These are phyloP conservation scores for Hyphopichia khmerensis DNA, from an alignment of 1,139 yeast species.

Conservation along the genomic window DNA sequence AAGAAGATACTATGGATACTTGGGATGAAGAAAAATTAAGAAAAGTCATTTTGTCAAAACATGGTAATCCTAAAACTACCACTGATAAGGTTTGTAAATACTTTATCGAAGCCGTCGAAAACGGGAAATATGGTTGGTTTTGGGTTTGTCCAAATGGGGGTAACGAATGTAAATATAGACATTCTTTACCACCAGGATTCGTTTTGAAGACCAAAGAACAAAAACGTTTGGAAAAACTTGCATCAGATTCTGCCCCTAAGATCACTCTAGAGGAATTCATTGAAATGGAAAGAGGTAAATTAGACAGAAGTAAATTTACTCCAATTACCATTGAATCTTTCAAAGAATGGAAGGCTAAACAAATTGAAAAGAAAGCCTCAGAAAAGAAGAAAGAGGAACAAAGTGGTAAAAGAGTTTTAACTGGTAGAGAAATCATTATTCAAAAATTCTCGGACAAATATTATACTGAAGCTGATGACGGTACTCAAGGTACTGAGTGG, in stretches of 20 bases:
- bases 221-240: slow-evolving; percentile 82
- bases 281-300: slow-evolving; percentile 86
- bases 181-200: slow-evolving; percentile 96
- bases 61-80: slow-evolving; percentile 91
- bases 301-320: slow-evolving; percentile 75
- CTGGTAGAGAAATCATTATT: slow-evolving; percentile 82
- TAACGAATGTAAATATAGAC: slow-evolving; percentile 88
- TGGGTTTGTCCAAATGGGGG: slow-evolving; percentile 98
- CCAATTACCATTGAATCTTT: slow-evolving; percentile 89
- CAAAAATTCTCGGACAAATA: slow-evolving; percentile 70
- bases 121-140: slow-evolving; percentile 98
- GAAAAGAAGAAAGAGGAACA: slow-evolving; percentile 55
- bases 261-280: slow-evolving; percentile 94
- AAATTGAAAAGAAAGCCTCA: slow-evolving; percentile 59
- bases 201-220: slow-evolving; percentile 96
- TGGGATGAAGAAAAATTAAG: slow-evolving; percentile 98
- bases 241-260: slow-evolving; percentile 82
- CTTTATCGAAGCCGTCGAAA: slow-evolving; percentile 96
- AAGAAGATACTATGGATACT: slow-evolving; percentile 85
- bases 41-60: slow-evolving; percentile 83
- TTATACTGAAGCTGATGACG: slow-evolving; percentile 47
- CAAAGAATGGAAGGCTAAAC: slow-evolving; percentile 77
- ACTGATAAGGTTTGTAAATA: slow-evolving; percentile 93
- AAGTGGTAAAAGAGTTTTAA: slow-evolving; percentile 47
- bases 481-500: slow-evolving; percentile 60